A percentile compares a stretch with the other conserved stretches of the same genome.
These are phyloP conservation scores for Aschersonia sp. DNA, from an alignment of 2,329 filamentous ascomycete genomes.

Conservation along the genomic window DNA sequence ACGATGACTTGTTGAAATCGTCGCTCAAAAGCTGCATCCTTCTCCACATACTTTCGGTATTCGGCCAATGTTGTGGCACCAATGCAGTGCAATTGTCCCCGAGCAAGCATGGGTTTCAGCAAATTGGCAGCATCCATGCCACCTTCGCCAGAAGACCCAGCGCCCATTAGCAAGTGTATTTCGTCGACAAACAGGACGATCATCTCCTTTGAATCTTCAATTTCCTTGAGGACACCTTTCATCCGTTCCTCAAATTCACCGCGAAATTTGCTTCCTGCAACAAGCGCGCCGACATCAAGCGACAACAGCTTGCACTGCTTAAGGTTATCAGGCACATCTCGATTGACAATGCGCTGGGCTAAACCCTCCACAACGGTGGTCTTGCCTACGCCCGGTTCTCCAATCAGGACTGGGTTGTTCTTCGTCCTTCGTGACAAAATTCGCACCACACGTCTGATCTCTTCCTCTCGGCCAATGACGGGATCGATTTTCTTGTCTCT, in stretches of 20 bases:
- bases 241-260: constrained; percentile 98
- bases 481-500: constrained; percentile 96
- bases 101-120: constrained; percentile 94
- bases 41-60: constrained; percentile 98
- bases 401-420: constrained; percentile 97
- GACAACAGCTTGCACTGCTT: constrained; percentile 89
- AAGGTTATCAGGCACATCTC: constrained; percentile 90
- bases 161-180: constrained; percentile 97
- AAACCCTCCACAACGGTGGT: constrained; percentile 95
- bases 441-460: constrained; percentile 81
- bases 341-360: constrained; percentile 88
- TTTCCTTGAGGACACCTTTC: constrained; percentile 98
- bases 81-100: constrained; percentile 94
- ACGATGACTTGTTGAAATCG: constrained; percentile 97
- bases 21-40: constrained; percentile 94
- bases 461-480: constrained; percentile 91
- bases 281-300: constrained; percentile 85
- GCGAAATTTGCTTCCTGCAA: constrained; percentile 95
- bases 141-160: constrained; percentile 84
- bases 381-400: constrained; percentile 96
- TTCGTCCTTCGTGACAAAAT: constrained; percentile 90
- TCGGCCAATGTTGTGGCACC: constrained; percentile 90
- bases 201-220: constrained; percentile 85
- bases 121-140: constrained; percentile 98
- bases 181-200: constrained; percentile 98